Base-by-base conservation (phyloP, 139 green algal species). In the Auxenochlorella protothecoides region DNA sequence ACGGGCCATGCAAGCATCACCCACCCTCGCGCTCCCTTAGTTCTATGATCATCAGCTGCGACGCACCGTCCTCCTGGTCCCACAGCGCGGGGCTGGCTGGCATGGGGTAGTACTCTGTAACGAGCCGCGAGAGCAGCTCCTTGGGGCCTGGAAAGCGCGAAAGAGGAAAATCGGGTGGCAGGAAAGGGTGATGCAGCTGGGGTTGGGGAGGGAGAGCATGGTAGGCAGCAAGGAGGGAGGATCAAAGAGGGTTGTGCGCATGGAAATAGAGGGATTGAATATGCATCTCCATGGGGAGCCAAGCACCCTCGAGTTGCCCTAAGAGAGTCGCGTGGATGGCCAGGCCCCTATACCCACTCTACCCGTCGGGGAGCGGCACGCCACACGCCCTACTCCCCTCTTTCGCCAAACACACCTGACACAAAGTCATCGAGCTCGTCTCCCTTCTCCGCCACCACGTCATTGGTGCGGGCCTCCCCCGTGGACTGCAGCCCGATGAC, bases 401-500 rank as follows among this genome's bases (percentile, higher is more conserved):
- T 44, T 44, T 1, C 27, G 27, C 27, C 27, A 44, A 44, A 44
- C 27, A 44, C 27, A 44, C n/a, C 87, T 5, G 83, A 88, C 13
- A 86, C 80, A 80, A 86, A 88, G 63, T 88, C 83, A 55, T 86
- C 83, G 55, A 88, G 77, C 53, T 83, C 70, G 52, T 80, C 74
- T 3, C 74, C 83, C 15, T 67, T 57, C n/a, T 79, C 75, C 2
- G 76, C 76, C 59, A 89, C 83, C n/a, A 85, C 84, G 6, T 85
- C 84, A 0, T 69, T 72, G 6, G 86, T 92, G 66, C 85, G 83
- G 2, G 86, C 83, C 71, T 89, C 85, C 10, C 84, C 84, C 4
- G 85, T 90, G 63, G 75, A 80, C 77, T 90, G 85, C 63, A 92
- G 75, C 7, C 87, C 87, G 6, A 92, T 83, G 3, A 92, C 85